Evolutionary conservation across 192 early-diverging fungal genomes (phyloP).

Genomic region (Dissophora globulifera): DNA sequence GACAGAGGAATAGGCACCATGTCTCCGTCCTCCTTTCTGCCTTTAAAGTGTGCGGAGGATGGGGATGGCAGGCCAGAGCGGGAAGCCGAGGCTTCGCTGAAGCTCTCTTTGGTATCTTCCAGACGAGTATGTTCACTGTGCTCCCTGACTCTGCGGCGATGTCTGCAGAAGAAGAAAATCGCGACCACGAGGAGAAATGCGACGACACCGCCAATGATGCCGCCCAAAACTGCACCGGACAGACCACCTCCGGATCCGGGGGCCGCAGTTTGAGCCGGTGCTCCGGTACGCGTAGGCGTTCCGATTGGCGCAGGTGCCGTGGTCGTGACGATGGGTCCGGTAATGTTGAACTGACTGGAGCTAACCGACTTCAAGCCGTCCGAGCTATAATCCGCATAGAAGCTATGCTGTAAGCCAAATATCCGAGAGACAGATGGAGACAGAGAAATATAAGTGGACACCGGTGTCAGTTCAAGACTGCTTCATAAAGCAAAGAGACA

Average conservation of each 20-base stretch:
- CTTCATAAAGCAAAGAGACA: neutral
- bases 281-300: neutral
- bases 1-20: slow-evolving; percentile 17
- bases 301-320: neutral
- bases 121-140: slow-evolving; percentile 16
- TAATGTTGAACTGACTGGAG: slow-evolving; percentile 42
- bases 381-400: slow-evolving; percentile 14
- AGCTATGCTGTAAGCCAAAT: slow-evolving; percentile 22
- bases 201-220: slow-evolving; percentile 38
- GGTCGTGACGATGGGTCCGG: neutral
- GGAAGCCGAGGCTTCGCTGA: neutral
- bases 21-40: slow-evolving; percentile 6
- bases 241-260: slow-evolving; percentile 10
- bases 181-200: slow-evolving; percentile 25
- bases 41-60: neutral
- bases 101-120: slow-evolving; percentile 34
- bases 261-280: neutral
- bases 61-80: slow-evolving; percentile 13
- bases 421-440: neutral
- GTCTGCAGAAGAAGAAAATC: slow-evolving; percentile 33
- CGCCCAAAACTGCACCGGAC: slow-evolving; percentile 30
- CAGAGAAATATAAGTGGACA: no score
- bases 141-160: slow-evolving; percentile 34
- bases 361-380: neutral
- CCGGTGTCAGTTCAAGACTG: neutral